Conservation (phyloP, 768 basidiomycete species). For the Xanthoconium stramineum region DNA sequence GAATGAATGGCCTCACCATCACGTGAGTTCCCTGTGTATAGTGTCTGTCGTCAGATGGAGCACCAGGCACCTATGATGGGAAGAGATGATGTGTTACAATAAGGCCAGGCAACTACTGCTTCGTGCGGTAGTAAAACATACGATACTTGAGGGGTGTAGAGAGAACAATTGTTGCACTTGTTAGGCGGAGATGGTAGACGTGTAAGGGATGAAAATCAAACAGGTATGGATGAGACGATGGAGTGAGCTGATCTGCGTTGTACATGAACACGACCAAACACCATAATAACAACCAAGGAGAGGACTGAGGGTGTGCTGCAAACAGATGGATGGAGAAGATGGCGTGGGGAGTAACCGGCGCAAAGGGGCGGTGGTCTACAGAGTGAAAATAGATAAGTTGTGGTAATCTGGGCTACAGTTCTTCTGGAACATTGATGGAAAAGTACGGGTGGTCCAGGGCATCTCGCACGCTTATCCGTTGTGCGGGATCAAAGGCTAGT, state of each 20-base stretch:
- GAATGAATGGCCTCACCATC: slow-evolving; percentile 12
- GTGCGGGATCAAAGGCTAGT: slow-evolving; percentile 85
- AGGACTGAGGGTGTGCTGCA: slow-evolving; percentile 19
- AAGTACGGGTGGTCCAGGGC: slow-evolving; percentile 90
- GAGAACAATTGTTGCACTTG: slow-evolving; percentile 31
- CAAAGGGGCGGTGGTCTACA: slow-evolving; percentile 33
- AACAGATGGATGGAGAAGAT: slow-evolving; percentile 24
- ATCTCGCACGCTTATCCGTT: slow-evolving; percentile 83
- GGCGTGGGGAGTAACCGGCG: slow-evolving; percentile 18
- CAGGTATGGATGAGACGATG: slow-evolving; percentile 28
- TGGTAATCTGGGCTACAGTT: slow-evolving; percentile 49
- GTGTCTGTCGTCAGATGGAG: slow-evolving; percentile 7
- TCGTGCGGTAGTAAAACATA: slow-evolving; percentile 26
- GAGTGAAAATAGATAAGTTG: slow-evolving; percentile 32
- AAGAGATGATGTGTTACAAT: slow-evolving; percentile 22
- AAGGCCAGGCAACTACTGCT: slow-evolving; percentile 13
- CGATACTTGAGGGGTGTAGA: slow-evolving; percentile 27
- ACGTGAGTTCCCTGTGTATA: background rate
- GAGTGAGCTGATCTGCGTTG: slow-evolving; percentile 31
- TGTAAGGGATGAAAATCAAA: slow-evolving; percentile 25
- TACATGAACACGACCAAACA: slow-evolving; percentile 37
- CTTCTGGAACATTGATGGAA: slow-evolving; percentile 59
- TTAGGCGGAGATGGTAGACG: slow-evolving; percentile 21
- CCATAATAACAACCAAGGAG: slow-evolving; percentile 36
- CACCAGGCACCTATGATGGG: slow-evolving; percentile 12